Conservation (phyloP, 306 rosid species). For the Medicago truncatula region DNA sequence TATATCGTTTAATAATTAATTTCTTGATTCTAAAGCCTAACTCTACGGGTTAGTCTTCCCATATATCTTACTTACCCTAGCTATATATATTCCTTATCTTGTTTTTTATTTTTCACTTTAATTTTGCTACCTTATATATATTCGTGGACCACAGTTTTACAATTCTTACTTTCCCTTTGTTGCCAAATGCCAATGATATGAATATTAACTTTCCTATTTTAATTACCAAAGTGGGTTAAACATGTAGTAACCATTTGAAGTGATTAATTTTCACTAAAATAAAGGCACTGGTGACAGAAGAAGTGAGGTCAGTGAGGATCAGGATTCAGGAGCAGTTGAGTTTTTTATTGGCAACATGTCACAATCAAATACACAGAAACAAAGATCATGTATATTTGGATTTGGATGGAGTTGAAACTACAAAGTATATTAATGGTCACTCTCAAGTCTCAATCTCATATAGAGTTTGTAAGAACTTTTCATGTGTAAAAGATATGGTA, state of each 20-base stretch:
- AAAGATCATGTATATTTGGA: neutral
- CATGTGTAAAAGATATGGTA: constrained; percentile 25
- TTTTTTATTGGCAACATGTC: constrained; percentile 39
- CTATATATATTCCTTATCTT: constrained; percentile 57
- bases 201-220: neutral
- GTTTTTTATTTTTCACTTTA: constrained; percentile 9
- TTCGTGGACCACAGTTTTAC: constrained; percentile 49
- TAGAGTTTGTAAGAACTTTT: constrained; percentile 38
- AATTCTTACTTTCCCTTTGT: constrained; percentile 22
- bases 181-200: neutral
- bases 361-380: constrained; percentile 38
- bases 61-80: constrained; percentile 51
- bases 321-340: constrained; percentile 16
- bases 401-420: constrained; percentile 38
- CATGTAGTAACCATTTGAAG: too few relatives aligned
- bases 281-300: constrained; percentile 8
- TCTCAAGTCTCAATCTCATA: constrained; percentile 46
- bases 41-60: constrained; percentile 36
- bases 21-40: constrained; percentile 58
- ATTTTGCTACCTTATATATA: constrained; percentile 27
- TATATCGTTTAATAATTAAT: neutral
- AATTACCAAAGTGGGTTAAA: neutral
- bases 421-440: constrained; percentile 11
- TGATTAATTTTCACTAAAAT: neutral
- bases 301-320: constrained; percentile 7